These are phyloP conservation scores for Trichoderma koningiopsis DNA, from an alignment of 2,329 filamentous ascomycete species.

Conservation along the genomic window DNA sequence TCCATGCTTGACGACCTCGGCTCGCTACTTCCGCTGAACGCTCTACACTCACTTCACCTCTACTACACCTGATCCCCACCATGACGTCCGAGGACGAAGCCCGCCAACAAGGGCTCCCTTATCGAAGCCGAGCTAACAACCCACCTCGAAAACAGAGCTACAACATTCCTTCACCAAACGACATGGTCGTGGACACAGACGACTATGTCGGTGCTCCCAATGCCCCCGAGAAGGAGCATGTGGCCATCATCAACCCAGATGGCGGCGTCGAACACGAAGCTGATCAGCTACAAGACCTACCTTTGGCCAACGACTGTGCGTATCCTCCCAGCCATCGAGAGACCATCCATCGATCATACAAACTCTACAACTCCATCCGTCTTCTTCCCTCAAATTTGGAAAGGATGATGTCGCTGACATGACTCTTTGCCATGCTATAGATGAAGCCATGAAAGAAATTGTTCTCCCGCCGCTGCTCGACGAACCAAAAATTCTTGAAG, in stretches of 20 bases:
- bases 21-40: constrained; percentile 2
- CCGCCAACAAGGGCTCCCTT: constrained; percentile 28
- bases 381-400: neutral
- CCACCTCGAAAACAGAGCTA: constrained; percentile 46
- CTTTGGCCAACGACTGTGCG: constrained; percentile 58
- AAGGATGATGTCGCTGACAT: constrained; percentile 26
- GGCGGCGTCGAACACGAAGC: constrained; percentile 50
- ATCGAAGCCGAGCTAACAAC: constrained; percentile 35
- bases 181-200: constrained; percentile 58
- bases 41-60: constrained; percentile 22
- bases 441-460: constrained; percentile 81
- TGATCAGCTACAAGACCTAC: constrained; percentile 51
- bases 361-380: neutral
- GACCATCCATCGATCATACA: neutral
- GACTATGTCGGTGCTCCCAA: constrained; percentile 56
- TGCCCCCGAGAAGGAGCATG: constrained; percentile 52
- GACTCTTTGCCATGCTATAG: constrained; percentile 45
- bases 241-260: constrained; percentile 59
- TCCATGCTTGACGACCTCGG: neutral
- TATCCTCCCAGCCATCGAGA: constrained; percentile 28
- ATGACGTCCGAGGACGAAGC: constrained; percentile 29
- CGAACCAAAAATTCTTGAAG: constrained; percentile 78
- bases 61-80: constrained; percentile 29
- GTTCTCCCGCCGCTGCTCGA: constrained; percentile 72
- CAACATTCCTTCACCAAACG: constrained; percentile 58